Base-by-base conservation (phyloP, 495 filamentous ascomycete species). In the Penicillium soppii region DNA sequence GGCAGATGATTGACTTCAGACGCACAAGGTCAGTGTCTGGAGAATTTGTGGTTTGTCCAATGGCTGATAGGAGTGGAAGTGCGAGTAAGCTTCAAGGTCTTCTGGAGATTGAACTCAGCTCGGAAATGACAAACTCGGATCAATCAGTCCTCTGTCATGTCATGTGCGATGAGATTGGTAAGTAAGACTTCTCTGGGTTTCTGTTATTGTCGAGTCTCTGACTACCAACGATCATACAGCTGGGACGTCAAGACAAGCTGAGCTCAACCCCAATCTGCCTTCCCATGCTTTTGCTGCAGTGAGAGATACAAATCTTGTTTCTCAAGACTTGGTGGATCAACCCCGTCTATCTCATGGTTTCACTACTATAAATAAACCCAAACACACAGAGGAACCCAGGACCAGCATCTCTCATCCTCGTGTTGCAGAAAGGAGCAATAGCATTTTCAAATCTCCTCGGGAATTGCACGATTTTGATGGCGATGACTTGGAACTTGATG, bases 101-200 rank as follows among this genome's bases (percentile, higher is more conserved):
- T 1, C 69, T 84, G 10, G 82, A 87, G 5, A 59, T 92, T 12
- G 65, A 74, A 5, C 85, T 96, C 47, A 72, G 71, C 13, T 82
- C 78, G 1, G 69, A 80, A 0, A 57, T 96, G 35, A 77, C 73
- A 7, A 69, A 61, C 7, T 53, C 72, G 8, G 76, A 75, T 7
- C 83, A 92, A 38, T 70, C 64, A 13, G 74, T 97, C 36, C 71
- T 70, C 19, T 94, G 88, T 52, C 82, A 90, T 66, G 77, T 90
- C 10, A 88, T 87, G 69, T 97, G 94, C 56, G 92, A 97, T 66
- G 88, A 90, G 32, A 88, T 97, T 53, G 90, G 84, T 87, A 63
- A 57, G 71, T n/a, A 54, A 0, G 2, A 20, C 6, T 39, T 12
- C 25, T 21, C 16, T 5, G 15, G 1, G 42, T 13, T 3, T 1